Evolutionary conservation across 1,284 basidiomycete species (phyloP).

Genomic region (Ceratobasidium sp.): DNA sequence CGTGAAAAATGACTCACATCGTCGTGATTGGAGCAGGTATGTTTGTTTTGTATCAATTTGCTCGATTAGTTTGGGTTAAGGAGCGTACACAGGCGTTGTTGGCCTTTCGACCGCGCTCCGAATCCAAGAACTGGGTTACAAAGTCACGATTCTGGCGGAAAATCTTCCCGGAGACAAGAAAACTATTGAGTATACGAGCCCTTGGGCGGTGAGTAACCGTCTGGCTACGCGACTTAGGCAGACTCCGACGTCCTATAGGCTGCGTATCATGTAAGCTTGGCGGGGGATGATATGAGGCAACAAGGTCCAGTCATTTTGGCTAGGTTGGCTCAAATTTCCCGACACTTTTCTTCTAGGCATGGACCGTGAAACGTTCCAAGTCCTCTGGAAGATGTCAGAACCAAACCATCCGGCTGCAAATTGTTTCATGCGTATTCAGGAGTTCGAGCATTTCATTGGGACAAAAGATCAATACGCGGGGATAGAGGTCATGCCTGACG

Average conservation of each 20-base stretch:
- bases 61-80: neutral
- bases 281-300: slow-evolving; percentile 64
- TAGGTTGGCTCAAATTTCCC: neutral
- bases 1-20: slow-evolving; percentile 17
- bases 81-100: slow-evolving; percentile 68
- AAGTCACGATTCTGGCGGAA: slow-evolving; percentile 76
- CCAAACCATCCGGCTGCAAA: slow-evolving; percentile 66
- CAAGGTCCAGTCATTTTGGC: slow-evolving; percentile 61
- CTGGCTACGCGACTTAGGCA: neutral
- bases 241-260: slow-evolving; percentile 59
- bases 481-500: slow-evolving; percentile 73
- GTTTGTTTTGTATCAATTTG: neutral
- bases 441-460: slow-evolving; percentile 71
- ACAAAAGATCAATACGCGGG: slow-evolving; percentile 53
- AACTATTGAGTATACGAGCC: slow-evolving; percentile 76
- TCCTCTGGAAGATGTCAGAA: slow-evolving; percentile 77
- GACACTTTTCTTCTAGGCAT: neutral
- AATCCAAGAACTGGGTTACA: slow-evolving; percentile 71
- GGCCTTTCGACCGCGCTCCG: slow-evolving; percentile 78
- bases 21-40: slow-evolving; percentile 34
- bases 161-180: slow-evolving; percentile 75
- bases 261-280: slow-evolving; percentile 76
- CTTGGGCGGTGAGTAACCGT: slow-evolving; percentile 75
- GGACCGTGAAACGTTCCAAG: slow-evolving; percentile 77
- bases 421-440: slow-evolving; percentile 71